Percentiles rank a stretch among this genome's conserved stretches.
Evolutionary conservation across 176 grass and related monocot species (phyloP).

Genomic region (Tuctoria greenei): DNA sequence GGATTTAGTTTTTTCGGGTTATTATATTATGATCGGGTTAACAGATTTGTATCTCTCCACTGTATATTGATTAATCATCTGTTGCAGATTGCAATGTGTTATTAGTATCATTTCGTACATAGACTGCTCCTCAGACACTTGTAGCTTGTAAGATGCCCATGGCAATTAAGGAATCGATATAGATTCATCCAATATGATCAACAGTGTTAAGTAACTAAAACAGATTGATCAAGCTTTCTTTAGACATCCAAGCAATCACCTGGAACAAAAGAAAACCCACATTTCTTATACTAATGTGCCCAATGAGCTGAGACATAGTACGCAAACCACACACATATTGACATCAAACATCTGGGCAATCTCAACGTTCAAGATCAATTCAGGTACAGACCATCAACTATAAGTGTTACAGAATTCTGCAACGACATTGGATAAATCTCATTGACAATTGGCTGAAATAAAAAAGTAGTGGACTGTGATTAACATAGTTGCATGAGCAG

Average conservation of each 20-base stretch:
- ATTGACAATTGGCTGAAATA: not conserved
- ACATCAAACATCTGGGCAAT: not conserved
- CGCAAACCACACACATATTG: not conserved
- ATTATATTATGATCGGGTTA: not conserved
- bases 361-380: not conserved
- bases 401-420: not conserved
- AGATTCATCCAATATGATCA: not conserved
- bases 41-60: not conserved
- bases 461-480: not conserved
- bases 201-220: not conserved
- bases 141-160: not conserved
- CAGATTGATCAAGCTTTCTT: not conserved
- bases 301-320: not conserved
- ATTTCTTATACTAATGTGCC: not conserved
- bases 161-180: not conserved
- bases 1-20: conserved; percentile 16
- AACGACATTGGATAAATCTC: not conserved
- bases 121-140: not conserved
- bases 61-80: not conserved
- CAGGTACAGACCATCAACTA: not conserved
- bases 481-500: not conserved
- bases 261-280: not conserved
- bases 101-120: not conserved
- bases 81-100: conserved; percentile 4
- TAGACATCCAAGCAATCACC: not conserved